These are phyloP conservation scores for Claviceps sp. DNA, from an alignment of 2,329 filamentous ascomycete species.

Conservation along the genomic window DNA sequence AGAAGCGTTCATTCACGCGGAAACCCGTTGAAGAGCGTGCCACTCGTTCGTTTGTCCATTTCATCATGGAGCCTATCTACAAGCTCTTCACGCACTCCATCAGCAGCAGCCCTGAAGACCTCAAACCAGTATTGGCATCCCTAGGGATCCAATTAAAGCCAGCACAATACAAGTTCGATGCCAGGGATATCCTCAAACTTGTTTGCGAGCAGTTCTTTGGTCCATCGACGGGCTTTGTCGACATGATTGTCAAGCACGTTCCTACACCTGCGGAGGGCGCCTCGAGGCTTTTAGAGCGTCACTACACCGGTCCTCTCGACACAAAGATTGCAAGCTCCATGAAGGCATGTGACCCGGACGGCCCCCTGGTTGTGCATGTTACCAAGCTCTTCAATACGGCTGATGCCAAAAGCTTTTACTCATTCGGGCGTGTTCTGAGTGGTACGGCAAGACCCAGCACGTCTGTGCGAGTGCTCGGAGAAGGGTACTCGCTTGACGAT, in stretches of 20 bases:
- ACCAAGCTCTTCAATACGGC: constrained; percentile 85
- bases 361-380: constrained; percentile 79
- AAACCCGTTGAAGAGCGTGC: constrained; percentile 71
- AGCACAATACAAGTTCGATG: constrained; percentile 80
- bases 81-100: constrained; percentile 94
- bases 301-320: constrained; percentile 86
- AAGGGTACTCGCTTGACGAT: constrained; percentile 91
- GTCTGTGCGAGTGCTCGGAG: constrained; percentile 81
- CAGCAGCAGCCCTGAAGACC: constrained; percentile 73
- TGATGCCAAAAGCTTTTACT: constrained; percentile 83
- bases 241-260: constrained; percentile 84
- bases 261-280: constrained; percentile 76
- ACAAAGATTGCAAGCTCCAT: constrained; percentile 70
- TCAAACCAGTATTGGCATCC: constrained; percentile 63
- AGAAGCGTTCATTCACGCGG: constrained; percentile 79
- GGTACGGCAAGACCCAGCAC: constrained; percentile 73
- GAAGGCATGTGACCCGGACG: constrained; percentile 72
- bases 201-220: constrained; percentile 96
- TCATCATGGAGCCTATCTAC: constrained; percentile 92
- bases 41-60: constrained; percentile 82
- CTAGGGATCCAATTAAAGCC: constrained; percentile 83
- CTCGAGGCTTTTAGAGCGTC: constrained; percentile 61
- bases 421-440: constrained; percentile 84
- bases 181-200: constrained; percentile 73
- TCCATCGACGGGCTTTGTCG: constrained; percentile 75